These are phyloP conservation scores for Pleoardoris graminearum DNA, from an alignment of 2,329 filamentous ascomycete genomes.

Conservation along the genomic window DNA sequence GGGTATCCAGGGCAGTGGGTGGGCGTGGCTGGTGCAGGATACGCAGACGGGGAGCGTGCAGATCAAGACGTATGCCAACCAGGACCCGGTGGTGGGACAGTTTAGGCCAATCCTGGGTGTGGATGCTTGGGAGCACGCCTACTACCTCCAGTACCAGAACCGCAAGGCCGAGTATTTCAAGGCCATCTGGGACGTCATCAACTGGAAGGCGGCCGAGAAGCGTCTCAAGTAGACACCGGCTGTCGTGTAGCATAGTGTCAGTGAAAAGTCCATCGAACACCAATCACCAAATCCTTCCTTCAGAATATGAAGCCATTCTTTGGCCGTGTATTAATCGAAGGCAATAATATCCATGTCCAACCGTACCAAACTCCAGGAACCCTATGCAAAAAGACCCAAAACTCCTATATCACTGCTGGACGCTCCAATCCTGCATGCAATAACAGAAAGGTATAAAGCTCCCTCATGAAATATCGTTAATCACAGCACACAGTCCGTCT, in stretches of 20 bases:
- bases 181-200: constrained; percentile 91
- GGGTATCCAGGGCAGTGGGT: constrained; percentile 67
- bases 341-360: background rate
- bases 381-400: background rate
- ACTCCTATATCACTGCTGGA: background rate
- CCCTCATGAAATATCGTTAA: constrained; percentile 3
- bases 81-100: constrained; percentile 85
- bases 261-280: background rate
- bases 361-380: background rate
- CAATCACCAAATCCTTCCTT: background rate
- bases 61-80: constrained; percentile 77
- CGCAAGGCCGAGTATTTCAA: constrained; percentile 95
- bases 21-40: constrained; percentile 67
- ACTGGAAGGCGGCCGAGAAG: constrained; percentile 89
- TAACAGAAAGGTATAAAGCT: constrained; percentile 1
- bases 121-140: constrained; percentile 96
- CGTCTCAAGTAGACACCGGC: constrained; percentile 60
- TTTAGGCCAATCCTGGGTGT: constrained; percentile 83
- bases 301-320: background rate
- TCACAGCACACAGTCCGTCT: background rate
- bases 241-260: constrained; percentile 9
- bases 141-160: constrained; percentile 96
- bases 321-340: background rate
- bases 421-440: background rate
- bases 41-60: constrained; percentile 62